Evolutionary conservation across 1,139 yeast species (phyloP).

Genomic region (Debaryomyces udenii): DNA sequence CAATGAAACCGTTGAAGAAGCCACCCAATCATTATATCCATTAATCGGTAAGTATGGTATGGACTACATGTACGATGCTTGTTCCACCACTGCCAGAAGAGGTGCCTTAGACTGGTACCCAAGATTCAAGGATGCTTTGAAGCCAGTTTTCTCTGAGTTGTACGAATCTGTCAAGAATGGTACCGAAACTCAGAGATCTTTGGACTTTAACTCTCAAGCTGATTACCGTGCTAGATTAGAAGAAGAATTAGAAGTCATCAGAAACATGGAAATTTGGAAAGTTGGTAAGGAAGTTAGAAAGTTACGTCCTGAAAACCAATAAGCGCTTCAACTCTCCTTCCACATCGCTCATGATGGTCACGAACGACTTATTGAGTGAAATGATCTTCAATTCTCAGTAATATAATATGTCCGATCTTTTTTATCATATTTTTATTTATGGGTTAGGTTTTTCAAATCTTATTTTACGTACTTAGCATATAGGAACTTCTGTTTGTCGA

Average conservation of each 20-base stretch:
- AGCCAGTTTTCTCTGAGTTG: slow-evolving; percentile 96
- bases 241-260: slow-evolving; percentile 87
- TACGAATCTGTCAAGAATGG: slow-evolving; percentile 96
- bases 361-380: slow-evolving; percentile 32
- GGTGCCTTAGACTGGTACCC: slow-evolving; percentile 99
- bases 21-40: slow-evolving; percentile 99
- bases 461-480: slow-evolving; percentile 16
- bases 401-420: slow-evolving; percentile 15
- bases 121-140: slow-evolving; percentile 95
- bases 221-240: slow-evolving; percentile 98
- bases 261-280: slow-evolving; percentile 98
- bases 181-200: slow-evolving; percentile 95
- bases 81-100: slow-evolving; percentile 99
- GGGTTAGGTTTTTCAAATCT: slow-evolving; percentile 15
- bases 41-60: slow-evolving; percentile 98
- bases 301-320: slow-evolving; percentile 98
- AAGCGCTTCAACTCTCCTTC: slow-evolving; percentile 22
- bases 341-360: slow-evolving; percentile 27
- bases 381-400: slow-evolving; percentile 27
- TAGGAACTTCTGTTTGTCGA: slow-evolving; percentile 45
- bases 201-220: slow-evolving; percentile 96
- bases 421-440: slow-evolving; percentile 18
- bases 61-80: slow-evolving; percentile 99
- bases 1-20: slow-evolving; percentile 99
- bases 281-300: slow-evolving; percentile 99